Conservation (phyloP, 2,329 filamentous ascomycete genomes). For the Cordyceps cicadae region DNA sequence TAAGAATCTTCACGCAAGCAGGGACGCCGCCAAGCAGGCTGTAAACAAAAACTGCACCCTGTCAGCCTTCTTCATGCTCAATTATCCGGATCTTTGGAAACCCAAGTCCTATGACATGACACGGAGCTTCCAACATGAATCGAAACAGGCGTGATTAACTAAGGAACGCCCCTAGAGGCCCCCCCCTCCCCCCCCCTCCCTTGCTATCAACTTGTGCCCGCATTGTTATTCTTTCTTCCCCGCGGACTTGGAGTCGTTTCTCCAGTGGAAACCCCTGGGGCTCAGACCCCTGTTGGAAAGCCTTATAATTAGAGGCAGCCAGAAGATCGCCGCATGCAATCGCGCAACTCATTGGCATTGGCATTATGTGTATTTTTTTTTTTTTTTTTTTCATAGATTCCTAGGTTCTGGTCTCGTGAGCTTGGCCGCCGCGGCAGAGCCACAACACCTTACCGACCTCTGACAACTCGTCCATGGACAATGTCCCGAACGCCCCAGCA, state of each 20-base stretch:
- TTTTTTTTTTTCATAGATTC: not conserved
- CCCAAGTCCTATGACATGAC: not conserved
- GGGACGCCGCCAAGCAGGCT: not conserved
- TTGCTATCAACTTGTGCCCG: not conserved
- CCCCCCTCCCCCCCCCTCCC: too few species aligned
- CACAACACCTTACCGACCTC: not conserved
- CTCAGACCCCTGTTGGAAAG: not conserved
- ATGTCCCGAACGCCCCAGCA: not conserved
- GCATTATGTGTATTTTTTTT: not conserved
- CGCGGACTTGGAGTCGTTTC: not conserved
- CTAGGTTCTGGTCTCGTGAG: not conserved
- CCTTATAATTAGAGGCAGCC: not conserved
- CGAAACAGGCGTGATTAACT: conserved; percentile 4
- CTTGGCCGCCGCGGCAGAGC: not conserved
- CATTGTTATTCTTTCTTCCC: not conserved
- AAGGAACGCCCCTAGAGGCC: too few species aligned
- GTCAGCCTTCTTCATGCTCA: not conserved
- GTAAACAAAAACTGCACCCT: too few species aligned
- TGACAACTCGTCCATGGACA: not conserved
- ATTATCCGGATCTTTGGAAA: not conserved
- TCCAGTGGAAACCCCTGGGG: not conserved
- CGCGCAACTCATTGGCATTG: not conserved
- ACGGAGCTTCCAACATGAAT: conserved; percentile 4
- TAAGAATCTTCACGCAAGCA: not conserved
- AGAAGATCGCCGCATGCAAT: not conserved